Percentiles rank a stretch among this genome's conserved stretches.
phyloP scores from a whole-genome alignment of 306 rosid genomes.

The Corylus avellana region DNA sequence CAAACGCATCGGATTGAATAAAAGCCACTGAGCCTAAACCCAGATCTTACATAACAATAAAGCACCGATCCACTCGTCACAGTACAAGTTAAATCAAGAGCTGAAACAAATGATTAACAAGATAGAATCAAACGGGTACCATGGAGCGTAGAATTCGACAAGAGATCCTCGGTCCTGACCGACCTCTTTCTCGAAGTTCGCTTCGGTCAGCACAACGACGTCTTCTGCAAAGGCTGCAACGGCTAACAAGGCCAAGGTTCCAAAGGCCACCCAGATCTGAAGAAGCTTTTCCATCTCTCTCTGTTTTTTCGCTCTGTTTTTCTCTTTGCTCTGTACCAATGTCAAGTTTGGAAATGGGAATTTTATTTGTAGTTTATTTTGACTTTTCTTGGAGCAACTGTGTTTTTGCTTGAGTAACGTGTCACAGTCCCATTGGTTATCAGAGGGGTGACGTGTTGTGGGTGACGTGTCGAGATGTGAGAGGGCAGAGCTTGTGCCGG shows the following conservation, averaged over 20 bases:
- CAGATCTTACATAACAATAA: not conserved
- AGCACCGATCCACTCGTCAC: not conserved
- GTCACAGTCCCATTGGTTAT: not conserved
- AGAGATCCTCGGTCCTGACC: conserved; percentile 90
- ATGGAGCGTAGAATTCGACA: conserved; percentile 97
- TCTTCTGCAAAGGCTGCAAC: conserved; percentile 71
- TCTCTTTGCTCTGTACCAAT: not conserved
- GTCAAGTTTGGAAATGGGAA: too few relatives aligned
- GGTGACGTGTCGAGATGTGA: not conserved
- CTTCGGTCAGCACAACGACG: conserved; percentile 81
- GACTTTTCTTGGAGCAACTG: not conserved
- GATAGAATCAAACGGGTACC: conserved; percentile 37
- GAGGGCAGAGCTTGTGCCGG: not conserved
- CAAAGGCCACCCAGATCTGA: conserved; percentile 57
- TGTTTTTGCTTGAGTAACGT: not conserved
- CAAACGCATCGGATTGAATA: not conserved
- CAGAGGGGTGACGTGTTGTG: not conserved
- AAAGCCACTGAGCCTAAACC: not conserved
- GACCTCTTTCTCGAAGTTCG: conserved; percentile 83
- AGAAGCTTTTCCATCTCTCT: conserved; percentile 34
- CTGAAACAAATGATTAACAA: not conserved
- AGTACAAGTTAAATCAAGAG: not conserved
- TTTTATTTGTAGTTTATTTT: not conserved
- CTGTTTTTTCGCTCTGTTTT: not conserved
- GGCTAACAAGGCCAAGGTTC: conserved; percentile 52